These are phyloP conservation scores for Bretschneidera sinensis DNA, from an alignment of 345 rosid genomes.

Conservation along the genomic window DNA sequence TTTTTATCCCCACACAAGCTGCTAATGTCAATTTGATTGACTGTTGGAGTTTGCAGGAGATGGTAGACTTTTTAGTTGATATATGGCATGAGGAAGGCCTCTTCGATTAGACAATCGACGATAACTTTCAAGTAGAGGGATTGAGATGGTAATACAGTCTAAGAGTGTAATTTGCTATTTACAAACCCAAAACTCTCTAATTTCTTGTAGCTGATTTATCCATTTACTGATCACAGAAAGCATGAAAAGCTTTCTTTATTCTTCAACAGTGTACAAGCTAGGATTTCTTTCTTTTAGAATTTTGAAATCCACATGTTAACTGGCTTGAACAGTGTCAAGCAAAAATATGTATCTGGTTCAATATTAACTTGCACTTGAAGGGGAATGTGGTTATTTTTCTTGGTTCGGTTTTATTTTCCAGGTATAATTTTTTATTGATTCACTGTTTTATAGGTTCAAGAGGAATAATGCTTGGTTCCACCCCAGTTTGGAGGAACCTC, in stretches of 20 bases:
- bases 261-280: not conserved
- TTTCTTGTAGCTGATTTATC: constrained; percentile 1
- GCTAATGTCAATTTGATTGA: constrained; percentile 3
- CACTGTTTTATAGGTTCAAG: too few species aligned
- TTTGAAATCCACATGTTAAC: not conserved
- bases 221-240: not conserved
- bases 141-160: not conserved
- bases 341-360: too few species aligned
- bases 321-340: too few species aligned
- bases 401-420: too few species aligned
- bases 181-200: not conserved
- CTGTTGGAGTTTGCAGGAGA: constrained; percentile 53
- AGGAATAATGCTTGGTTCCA: too few species aligned
- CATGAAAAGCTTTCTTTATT: not conserved
- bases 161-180: not conserved
- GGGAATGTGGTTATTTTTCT: too few species aligned
- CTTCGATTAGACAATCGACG: constrained; percentile 44
- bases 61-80: constrained; percentile 92
- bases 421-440: too few species aligned
- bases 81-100: constrained; percentile 88
- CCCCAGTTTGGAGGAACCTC: too few species aligned
- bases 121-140: constrained; percentile 1
- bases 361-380: too few species aligned
- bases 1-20: not conserved
- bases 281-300: not conserved